These are phyloP conservation scores for Wickerhamomyces bovis DNA, from an alignment of 805 yeast species.

Conservation along the genomic window DNA sequence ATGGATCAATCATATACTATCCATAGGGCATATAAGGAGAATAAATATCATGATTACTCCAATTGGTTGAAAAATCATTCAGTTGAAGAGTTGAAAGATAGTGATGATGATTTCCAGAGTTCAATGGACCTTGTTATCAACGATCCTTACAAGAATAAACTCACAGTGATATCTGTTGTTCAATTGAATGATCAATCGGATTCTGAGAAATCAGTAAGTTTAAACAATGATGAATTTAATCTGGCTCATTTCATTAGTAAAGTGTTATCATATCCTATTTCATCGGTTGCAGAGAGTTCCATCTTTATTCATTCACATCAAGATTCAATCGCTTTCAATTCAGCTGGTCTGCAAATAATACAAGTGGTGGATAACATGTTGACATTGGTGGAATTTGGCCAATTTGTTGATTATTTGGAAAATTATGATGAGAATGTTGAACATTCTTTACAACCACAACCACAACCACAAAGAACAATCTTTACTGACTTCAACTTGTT, in stretches of 20 bases:
- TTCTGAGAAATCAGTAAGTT: conserved; percentile 5
- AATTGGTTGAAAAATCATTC: conserved; percentile 14
- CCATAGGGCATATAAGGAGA: conserved; percentile 12
- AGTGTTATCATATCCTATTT: conserved; percentile 3
- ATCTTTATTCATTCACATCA: conserved; percentile 10
- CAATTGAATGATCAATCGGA: conserved; percentile 7
- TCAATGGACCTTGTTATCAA: conserved; percentile 1
- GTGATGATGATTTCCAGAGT: conserved; percentile 14
- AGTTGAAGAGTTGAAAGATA: conserved; percentile 10
- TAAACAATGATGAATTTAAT: conserved; percentile 1
- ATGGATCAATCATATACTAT: conserved; percentile 19
- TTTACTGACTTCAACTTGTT: conserved; percentile 2
- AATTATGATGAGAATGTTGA: neutral
- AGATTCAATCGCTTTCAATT: conserved; percentile 3
- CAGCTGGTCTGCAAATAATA: neutral
- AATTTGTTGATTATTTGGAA: conserved; percentile 7
- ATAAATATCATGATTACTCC: conserved; percentile 15
- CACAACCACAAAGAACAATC: too few species aligned
- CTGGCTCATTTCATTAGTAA: conserved; percentile 6
- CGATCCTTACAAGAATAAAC: conserved; percentile 1
- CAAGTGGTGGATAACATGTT: conserved; percentile 3
- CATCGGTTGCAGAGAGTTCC: neutral
- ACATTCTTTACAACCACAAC: conserved; percentile 1
- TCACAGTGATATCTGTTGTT: neutral
- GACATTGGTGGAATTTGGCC: conserved; percentile 5